Percentiles rank a stretch among this genome's conserved stretches.
phyloP scores from a whole-genome alignment of 2,329 filamentous ascomycete genomes.

The Neonectria sp. region DNA sequence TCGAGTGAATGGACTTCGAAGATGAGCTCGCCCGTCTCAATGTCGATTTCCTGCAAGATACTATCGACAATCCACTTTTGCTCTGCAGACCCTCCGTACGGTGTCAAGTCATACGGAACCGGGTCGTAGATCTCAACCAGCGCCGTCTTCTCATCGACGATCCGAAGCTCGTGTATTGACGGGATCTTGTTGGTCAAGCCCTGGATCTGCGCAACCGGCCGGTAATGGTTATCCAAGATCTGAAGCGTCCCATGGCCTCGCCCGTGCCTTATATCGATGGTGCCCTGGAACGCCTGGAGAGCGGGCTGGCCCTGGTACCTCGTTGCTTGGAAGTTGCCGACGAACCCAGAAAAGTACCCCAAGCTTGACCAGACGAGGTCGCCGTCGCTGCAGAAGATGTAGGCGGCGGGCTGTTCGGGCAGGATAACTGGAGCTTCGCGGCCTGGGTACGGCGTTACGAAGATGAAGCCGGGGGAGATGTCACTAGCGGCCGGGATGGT shows the following conservation, averaged over 20 bases:
- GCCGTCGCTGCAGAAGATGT: constrained; percentile 68
- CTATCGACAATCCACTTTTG: constrained; percentile 65
- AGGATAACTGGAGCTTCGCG: constrained; percentile 53
- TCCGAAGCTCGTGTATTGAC: constrained; percentile 68
- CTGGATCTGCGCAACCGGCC: constrained; percentile 65
- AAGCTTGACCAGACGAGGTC: constrained; percentile 72
- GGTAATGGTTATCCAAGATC: constrained; percentile 67
- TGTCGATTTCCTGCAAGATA: constrained; percentile 33
- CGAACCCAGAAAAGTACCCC: constrained; percentile 65
- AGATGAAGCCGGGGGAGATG: constrained; percentile 60
- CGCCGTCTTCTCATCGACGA: constrained; percentile 67
- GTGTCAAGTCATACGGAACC: constrained; percentile 58
- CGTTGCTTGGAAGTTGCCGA: constrained; percentile 65
- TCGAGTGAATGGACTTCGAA: constrained; percentile 33
- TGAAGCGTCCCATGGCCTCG: constrained; percentile 68
- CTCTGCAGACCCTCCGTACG: constrained; percentile 60
- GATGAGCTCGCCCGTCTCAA: constrained; percentile 34
- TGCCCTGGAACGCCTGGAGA: constrained; percentile 67
- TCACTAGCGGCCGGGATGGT: constrained; percentile 57
- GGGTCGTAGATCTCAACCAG: constrained; percentile 69
- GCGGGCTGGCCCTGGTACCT: constrained; percentile 66
- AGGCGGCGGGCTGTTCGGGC: constrained; percentile 66
- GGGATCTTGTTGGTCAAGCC: constrained; percentile 64
- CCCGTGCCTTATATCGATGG: constrained; percentile 63
- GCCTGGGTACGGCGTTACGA: constrained; percentile 56